Evolutionary conservation across 2,329 filamentous ascomycete species (phyloP), one percentile per base, ranked within the genome.

Genomic region (Aureobasidium lini): DNA sequence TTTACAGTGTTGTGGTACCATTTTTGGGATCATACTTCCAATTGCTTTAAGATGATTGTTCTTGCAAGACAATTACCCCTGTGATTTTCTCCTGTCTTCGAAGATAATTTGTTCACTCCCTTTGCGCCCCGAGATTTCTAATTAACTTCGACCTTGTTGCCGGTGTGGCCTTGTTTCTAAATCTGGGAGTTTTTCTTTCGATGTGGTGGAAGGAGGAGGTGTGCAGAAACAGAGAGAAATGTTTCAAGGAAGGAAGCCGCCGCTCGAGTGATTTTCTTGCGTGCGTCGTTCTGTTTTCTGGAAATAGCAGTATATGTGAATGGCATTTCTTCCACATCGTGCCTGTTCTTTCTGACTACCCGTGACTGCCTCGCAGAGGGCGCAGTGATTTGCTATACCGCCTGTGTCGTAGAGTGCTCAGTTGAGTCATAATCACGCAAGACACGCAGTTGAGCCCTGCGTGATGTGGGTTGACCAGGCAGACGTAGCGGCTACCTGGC

Each of bases 221-320:
- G 23, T 7, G 31, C 11, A 9, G 5, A 23, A 42, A 34, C 8
- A 34, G n/a, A 40, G 34, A 6, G 23, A 50, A 7, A 39, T 29
- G 48, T n/a, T 16, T 31, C 18, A 16, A 7, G 34, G 18, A 28
- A 36, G 18, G 28, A 9, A 11, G 6, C 16, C 5, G 48, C 48
- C 48, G 36, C 36, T 52, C 4, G 36, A 23, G 23, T 36, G 18
- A 3, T 28, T 52, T 40, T 32, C 28, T 32, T 52, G 48, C 37
- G 29, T 15, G 49, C 36, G 39, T 23, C 9, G 37, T 15, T 43
- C 36, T 39, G 18, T 13, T 34, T 43, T 42, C 9, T 18, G 28
- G 37, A 42, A n/a, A 34, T 53, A 42, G 29, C 50, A 43, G 50
- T 43, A 42, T 18, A 53, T 42, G 37, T 53, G 50, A 53, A 53